Evolutionary conservation across 1,284 basidiomycete species (phyloP).

Genomic region (Polyporus tsugae): DNA sequence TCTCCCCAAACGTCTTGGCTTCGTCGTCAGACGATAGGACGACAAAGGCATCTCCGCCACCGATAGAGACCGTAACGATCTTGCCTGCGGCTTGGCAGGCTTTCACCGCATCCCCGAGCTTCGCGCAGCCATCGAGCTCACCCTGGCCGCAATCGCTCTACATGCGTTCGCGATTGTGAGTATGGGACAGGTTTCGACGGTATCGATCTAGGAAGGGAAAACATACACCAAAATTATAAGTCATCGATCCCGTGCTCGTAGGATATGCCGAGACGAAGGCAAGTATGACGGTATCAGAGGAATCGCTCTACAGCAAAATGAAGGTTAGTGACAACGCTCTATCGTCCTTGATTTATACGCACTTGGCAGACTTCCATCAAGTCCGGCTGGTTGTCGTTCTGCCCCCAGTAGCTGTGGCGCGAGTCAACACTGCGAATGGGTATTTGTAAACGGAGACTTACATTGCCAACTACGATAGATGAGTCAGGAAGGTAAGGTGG

Average conservation of each 20-base stretch:
- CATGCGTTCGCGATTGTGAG: not conserved
- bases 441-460: not conserved
- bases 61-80: slow-evolving; percentile 68
- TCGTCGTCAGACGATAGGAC: slow-evolving; percentile 60
- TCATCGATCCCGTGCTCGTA: slow-evolving; percentile 38
- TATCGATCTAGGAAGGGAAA: slow-evolving; percentile 47
- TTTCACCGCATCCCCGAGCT: slow-evolving; percentile 60
- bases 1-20: slow-evolving; percentile 59
- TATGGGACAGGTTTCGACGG: not conserved
- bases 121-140: not conserved
- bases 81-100: slow-evolving; percentile 72
- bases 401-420: slow-evolving; percentile 21
- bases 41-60: slow-evolving; percentile 63
- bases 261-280: not conserved
- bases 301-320: slow-evolving; percentile 54
- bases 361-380: slow-evolving; percentile 6
- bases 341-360: not conserved
- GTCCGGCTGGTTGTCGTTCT: not conserved
- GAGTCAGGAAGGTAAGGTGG: not conserved
- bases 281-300: slow-evolving; percentile 1
- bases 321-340: not conserved
- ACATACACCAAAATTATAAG: slow-evolving; percentile 59
- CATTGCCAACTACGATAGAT: not conserved
- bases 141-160: not conserved
- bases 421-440: not conserved